Evolutionary conservation across 768 basidiomycete genomes (phyloP).

Genomic region (Lactarius hengduanensis): DNA sequence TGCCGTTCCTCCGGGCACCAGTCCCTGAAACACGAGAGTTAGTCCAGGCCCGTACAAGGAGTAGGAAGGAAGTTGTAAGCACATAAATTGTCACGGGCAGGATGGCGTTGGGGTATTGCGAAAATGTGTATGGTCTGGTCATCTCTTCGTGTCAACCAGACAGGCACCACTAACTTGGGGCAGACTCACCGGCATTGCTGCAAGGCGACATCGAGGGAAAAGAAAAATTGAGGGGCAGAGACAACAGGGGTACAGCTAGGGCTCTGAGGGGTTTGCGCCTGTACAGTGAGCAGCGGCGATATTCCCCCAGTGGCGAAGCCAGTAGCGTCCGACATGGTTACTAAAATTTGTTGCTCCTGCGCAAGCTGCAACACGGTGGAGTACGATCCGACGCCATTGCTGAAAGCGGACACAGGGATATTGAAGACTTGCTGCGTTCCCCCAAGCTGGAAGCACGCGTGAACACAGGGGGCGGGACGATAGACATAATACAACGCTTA

Average conservation of each 20-base stretch:
- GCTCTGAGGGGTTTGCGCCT: constrained; percentile 40
- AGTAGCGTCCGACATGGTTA: constrained; percentile 70
- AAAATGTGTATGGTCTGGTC: constrained; percentile 26
- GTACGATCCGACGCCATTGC: constrained; percentile 53
- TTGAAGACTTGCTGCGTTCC: constrained; percentile 51
- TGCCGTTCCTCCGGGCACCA: constrained; percentile 60
- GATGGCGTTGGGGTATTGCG: constrained; percentile 43
- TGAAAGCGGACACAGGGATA: constrained; percentile 55
- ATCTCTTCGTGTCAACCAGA: background rate
- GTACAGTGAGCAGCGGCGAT: constrained; percentile 49
- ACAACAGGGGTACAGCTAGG: constrained; percentile 49
- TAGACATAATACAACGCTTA: constrained; percentile 2
- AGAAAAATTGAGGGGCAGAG: constrained; percentile 48
- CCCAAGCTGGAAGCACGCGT: constrained; percentile 2
- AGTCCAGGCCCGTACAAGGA: constrained; percentile 12
- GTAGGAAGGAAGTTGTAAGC: constrained; percentile 27
- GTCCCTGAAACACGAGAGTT: constrained; percentile 41
- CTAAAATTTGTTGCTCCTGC: constrained; percentile 43
- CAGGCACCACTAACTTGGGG: background rate
- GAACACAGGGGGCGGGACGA: background rate
- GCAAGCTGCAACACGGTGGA: constrained; percentile 45
- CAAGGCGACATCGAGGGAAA: constrained; percentile 50
- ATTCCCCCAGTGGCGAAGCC: constrained; percentile 69
- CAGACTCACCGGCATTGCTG: constrained; percentile 58
- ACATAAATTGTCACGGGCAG: constrained; percentile 59